Conservation (phyloP, 495 filamentous ascomycete genomes). For the Xylaria telfairii region DNA sequence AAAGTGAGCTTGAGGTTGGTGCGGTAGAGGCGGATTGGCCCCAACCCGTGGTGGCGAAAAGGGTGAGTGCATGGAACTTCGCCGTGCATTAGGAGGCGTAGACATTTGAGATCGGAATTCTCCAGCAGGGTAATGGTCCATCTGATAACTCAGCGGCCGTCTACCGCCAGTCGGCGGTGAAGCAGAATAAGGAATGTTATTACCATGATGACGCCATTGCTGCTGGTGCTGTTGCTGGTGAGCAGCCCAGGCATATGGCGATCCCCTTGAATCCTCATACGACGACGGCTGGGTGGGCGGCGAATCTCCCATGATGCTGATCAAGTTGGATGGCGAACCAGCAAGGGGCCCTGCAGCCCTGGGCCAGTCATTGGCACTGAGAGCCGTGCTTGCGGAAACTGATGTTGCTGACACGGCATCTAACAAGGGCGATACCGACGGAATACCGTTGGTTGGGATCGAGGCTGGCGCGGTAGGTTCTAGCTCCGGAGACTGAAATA, state of each 20-base stretch:
- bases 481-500: slow-evolving; percentile 48
- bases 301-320: slow-evolving; percentile 59
- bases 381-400: slow-evolving; percentile 52
- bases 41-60: slow-evolving; percentile 50
- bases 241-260: slow-evolving; percentile 51
- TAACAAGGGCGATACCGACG: slow-evolving; percentile 47
- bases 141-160: slow-evolving; percentile 59
- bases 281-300: slow-evolving; percentile 61
- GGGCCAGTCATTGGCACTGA: slow-evolving; percentile 61
- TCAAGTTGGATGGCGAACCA: slow-evolving; percentile 61
- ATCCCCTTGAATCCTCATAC: slow-evolving; percentile 55
- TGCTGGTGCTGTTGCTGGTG: slow-evolving; percentile 24
- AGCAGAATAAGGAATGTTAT: slow-evolving; percentile 49
- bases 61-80: slow-evolving; percentile 68
- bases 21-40: slow-evolving; percentile 73
- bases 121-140: slow-evolving; percentile 54
- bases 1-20: slow-evolving; percentile 78
- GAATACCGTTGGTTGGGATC: slow-evolving; percentile 45
- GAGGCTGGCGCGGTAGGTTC: slow-evolving; percentile 45
- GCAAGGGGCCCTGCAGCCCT: slow-evolving; percentile 54
- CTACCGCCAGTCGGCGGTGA: slow-evolving; percentile 54
- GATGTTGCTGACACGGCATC: slow-evolving; percentile 54
- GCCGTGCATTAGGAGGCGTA: slow-evolving; percentile 49
- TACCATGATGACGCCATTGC: slow-evolving; percentile 43
- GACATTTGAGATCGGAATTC: slow-evolving; percentile 53